These are phyloP conservation scores for Epichloe gansuensis DNA, from an alignment of 2,329 filamentous ascomycete genomes.

Conservation along the genomic window DNA sequence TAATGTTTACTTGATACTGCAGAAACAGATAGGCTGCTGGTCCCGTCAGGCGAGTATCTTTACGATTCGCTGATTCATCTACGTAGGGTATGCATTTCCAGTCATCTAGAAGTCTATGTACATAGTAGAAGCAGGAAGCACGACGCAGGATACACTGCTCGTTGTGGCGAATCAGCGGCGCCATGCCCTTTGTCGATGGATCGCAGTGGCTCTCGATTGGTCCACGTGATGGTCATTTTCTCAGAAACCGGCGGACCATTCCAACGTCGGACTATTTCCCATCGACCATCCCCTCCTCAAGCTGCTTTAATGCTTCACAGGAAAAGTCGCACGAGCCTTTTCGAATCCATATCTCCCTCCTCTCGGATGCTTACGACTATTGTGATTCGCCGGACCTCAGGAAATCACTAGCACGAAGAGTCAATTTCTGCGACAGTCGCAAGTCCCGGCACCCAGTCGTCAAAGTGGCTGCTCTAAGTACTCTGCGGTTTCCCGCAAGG, in stretches of 20 bases:
- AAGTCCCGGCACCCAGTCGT: conserved; percentile 8
- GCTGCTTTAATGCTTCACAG: too few relatives aligned
- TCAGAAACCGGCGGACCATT: background rate
- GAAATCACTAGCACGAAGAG: background rate
- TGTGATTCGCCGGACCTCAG: background rate
- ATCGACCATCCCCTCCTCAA: too few relatives aligned
- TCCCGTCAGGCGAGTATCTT: too few relatives aligned
- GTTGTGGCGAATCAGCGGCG: too few relatives aligned
- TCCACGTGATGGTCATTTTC: conserved; percentile 2
- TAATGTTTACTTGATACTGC: too few relatives aligned
- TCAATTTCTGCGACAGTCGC: background rate
- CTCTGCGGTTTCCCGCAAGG: conserved; percentile 31
- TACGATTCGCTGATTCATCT: too few relatives aligned
- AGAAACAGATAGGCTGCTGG: too few relatives aligned
- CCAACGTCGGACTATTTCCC: background rate
- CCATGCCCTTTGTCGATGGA: too few relatives aligned
- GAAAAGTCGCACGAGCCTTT: too few relatives aligned
- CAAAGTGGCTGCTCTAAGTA: conserved; percentile 24
- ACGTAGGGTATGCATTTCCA: background rate
- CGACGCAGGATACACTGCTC: background rate
- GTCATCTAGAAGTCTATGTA: too few relatives aligned
- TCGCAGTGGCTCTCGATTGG: background rate
- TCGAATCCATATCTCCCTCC: background rate
- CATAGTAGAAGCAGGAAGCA: background rate
- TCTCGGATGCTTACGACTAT: background rate